These are phyloP conservation scores for Boletellus deceptivus DNA, from an alignment of 1,284 basidiomycete species.

Conservation along the genomic window DNA sequence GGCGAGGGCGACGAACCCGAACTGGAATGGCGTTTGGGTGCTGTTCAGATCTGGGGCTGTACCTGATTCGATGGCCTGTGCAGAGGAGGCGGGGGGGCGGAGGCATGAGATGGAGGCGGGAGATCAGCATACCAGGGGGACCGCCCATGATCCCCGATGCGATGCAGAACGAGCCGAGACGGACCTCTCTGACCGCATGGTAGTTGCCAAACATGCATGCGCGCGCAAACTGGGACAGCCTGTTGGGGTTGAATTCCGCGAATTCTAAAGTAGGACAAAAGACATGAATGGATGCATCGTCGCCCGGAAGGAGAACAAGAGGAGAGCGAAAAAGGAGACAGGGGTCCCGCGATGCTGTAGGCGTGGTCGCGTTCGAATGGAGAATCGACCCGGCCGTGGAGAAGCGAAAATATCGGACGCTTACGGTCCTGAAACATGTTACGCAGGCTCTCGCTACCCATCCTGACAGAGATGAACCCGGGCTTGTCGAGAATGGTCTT, in stretches of 20 bases:
- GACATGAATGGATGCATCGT: too few relatives aligned
- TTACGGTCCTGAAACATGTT: slow-evolving; percentile 39
- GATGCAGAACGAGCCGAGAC: not conserved
- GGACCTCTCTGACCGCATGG: slow-evolving; percentile 32
- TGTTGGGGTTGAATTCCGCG: slow-evolving; percentile 21
- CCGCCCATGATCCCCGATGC: too few relatives aligned
- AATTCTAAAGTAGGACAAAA: slow-evolving; percentile 17
- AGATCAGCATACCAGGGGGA: too few relatives aligned
- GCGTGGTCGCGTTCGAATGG: not conserved
- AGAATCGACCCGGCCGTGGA: not conserved
- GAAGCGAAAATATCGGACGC: slow-evolving; percentile 5
- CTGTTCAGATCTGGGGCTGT: slow-evolving; percentile 41
- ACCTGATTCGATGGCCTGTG: slow-evolving; percentile 39
- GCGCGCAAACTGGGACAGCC: slow-evolving; percentile 39
- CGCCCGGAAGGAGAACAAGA: too few relatives aligned
- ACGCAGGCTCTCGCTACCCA: slow-evolving; percentile 38
- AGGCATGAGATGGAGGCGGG: too few relatives aligned
- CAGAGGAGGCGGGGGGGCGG: not conserved
- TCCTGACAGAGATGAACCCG: slow-evolving; percentile 34
- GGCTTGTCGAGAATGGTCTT: slow-evolving; percentile 35
- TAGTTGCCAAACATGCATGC: slow-evolving; percentile 39
- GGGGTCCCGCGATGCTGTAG: not conserved
- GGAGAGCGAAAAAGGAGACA: not conserved
- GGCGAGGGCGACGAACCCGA: slow-evolving; percentile 46
- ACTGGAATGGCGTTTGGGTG: slow-evolving; percentile 46